Base-by-base conservation (phyloP, 257 asterid genomes). In the Forsythia suspensa region DNA sequence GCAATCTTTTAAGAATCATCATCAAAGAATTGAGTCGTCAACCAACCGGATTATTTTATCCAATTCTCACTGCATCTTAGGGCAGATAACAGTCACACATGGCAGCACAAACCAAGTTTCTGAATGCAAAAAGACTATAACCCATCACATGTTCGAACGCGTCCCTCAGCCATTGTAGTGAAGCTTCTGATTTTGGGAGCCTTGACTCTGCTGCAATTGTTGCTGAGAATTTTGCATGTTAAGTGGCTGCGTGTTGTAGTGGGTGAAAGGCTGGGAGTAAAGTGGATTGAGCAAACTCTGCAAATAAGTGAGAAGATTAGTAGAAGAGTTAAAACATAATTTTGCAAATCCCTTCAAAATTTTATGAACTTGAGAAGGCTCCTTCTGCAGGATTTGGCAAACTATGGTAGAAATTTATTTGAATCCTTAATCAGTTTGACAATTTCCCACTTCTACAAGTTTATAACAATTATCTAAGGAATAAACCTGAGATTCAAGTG, bases 401-500 rank as follows among this genome's bases (percentile, higher is more conserved):
- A 38, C 36, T 76, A 29, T 36, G 13, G 75, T 34, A 4, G 55
- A 20, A 9, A 52, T 72, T 63, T 66, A 21, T 36, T 37, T 38
- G 29, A 24, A 46, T 37, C 75, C 65, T 48, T 65, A 11, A 18
- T 20, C 10, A 34, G 68, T 21, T 40, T 37, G 46, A n/a, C 42
- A 39, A 37, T 38, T 44, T 16, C 18, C 15, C 57, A 81, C 37
- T 76, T 65, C 37, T 9, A 44, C 18, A 24, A 46, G 72, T 70
- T 43, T 55, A 63, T 69, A 41, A 79, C 18, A 74, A 63, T 57
- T 20, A 44, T 12, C 13, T 20, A 52, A 57, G 20, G 37, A 72
- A 72, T 38, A 70, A 68, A 93, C 98, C 97, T 95, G 98, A 74
- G 98, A 88, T 85, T 90, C 98, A 76, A 95, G 91, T 36, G 90